Evolutionary conservation across 495 filamentous ascomycete genomes (phyloP).

Genomic region (Aspergillus sclerotiicarbonarius): DNA sequence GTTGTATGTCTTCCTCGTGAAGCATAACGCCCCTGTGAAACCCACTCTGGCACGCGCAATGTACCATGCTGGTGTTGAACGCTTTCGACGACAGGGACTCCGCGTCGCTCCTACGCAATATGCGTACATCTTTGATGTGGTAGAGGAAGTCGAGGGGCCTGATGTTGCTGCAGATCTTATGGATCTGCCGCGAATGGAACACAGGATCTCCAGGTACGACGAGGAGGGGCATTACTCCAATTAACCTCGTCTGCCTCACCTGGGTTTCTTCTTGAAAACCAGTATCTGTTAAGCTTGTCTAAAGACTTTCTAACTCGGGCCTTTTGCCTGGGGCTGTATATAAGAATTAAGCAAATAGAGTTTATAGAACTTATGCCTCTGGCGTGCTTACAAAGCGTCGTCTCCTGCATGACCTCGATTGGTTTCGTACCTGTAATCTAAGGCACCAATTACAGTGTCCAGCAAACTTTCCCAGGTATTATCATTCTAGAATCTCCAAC

Average conservation of each 20-base stretch:
- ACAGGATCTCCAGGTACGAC: too few relatives aligned
- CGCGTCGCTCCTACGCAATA: slow-evolving; percentile 29
- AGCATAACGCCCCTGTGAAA: slow-evolving; percentile 38
- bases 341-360: too few relatives aligned
- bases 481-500: neutral
- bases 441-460: neutral
- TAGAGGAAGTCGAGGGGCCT: slow-evolving; percentile 33
- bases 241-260: too few relatives aligned
- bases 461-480: neutral
- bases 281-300: too few relatives aligned
- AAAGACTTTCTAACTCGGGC: too few relatives aligned
- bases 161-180: slow-evolving; percentile 31
- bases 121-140: slow-evolving; percentile 36
- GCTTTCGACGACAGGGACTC: slow-evolving; percentile 33
- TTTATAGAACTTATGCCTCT: too few relatives aligned
- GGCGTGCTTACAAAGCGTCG: too few relatives aligned
- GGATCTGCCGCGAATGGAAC: neutral
- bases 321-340: too few relatives aligned
- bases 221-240: too few relatives aligned
- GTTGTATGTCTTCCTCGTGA: slow-evolving; percentile 38
- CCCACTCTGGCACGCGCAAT: slow-evolving; percentile 41
- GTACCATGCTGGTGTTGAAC: slow-evolving; percentile 46
- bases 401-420: too few relatives aligned
- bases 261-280: too few relatives aligned
- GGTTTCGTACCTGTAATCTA: too few relatives aligned